Evolutionary conservation across 208 protist genomes (phyloP).

Genomic region (Trypanosoma melophagium): DNA sequence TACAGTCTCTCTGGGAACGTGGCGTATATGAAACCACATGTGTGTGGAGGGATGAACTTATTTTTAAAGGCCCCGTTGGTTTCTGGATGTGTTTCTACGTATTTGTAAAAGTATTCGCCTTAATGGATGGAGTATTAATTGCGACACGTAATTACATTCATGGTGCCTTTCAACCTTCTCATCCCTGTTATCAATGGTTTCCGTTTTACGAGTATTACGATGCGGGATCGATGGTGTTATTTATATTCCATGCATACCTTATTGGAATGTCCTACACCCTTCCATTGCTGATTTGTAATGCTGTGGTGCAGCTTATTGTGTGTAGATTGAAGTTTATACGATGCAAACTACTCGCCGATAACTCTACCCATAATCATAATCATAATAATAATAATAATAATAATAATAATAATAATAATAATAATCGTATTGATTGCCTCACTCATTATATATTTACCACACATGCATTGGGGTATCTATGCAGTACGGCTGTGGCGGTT

Average conservation of each 20-base stretch:
- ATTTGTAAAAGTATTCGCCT: constrained; percentile 65
- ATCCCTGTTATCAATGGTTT: constrained; percentile 10
- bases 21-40: constrained; percentile 37
- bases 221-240: too few species aligned
- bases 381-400: neutral
- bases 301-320: too few species aligned
- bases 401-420: constrained; percentile 8
- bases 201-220: constrained; percentile 13
- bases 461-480: constrained; percentile 29
- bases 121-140: constrained; percentile 77
- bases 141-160: constrained; percentile 56
- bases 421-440: constrained; percentile 9
- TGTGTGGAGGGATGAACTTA: constrained; percentile 36
- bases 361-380: neutral
- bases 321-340: too few species aligned
- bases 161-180: constrained; percentile 7
- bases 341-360: too few species aligned
- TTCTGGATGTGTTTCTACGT: constrained; percentile 57
- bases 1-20: constrained; percentile 19
- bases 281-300: too few species aligned
- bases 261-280: too few species aligned
- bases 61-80: constrained; percentile 41
- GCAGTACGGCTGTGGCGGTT: constrained; percentile 32
- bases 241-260: too few species aligned
- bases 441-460: constrained; percentile 19